Evolutionary conservation across 1,284 basidiomycete genomes (phyloP).

Genomic region (Irpex sp.): DNA sequence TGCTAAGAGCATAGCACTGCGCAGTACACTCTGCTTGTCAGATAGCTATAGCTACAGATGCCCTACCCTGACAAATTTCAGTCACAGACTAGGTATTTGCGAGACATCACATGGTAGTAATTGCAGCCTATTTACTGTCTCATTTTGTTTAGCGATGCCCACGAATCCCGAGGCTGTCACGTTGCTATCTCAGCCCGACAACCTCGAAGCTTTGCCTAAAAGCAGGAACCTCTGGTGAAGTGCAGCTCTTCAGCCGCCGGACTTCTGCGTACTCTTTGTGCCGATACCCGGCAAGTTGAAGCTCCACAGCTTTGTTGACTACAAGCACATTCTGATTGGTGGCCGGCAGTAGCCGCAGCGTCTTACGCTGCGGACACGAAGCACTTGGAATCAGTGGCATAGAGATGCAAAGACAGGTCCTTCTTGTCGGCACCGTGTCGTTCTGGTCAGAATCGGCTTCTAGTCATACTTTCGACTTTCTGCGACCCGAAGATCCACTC

Average conservation of each 20-base stretch:
- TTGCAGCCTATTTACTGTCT: neutral
- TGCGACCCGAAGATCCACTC: neutral
- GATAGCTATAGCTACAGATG: neutral
- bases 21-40: neutral
- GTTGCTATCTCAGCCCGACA: neutral
- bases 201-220: constrained; percentile 4
- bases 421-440: constrained; percentile 1
- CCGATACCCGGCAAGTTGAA: constrained; percentile 5
- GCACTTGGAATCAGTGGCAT: neutral
- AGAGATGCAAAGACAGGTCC: neutral
- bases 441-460: neutral
- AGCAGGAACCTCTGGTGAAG: constrained; percentile 7
- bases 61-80: too few relatives aligned
- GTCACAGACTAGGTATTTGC: too few relatives aligned
- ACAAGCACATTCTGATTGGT: neutral
- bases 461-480: neutral
- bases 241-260: neutral
- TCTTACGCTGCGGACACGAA: constrained; percentile 5
- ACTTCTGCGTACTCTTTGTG: neutral
- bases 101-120: neutral
- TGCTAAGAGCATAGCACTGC: neutral
- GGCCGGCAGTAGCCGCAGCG: constrained; percentile 11
- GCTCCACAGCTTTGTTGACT: constrained; percentile 6
- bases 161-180: neutral
- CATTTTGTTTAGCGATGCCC: neutral